Evolutionary conservation across 1,284 basidiomycete genomes (phyloP), one percentile per base, ranked within the genome.

Genomic region (Ceratobasidium sp.): DNA sequence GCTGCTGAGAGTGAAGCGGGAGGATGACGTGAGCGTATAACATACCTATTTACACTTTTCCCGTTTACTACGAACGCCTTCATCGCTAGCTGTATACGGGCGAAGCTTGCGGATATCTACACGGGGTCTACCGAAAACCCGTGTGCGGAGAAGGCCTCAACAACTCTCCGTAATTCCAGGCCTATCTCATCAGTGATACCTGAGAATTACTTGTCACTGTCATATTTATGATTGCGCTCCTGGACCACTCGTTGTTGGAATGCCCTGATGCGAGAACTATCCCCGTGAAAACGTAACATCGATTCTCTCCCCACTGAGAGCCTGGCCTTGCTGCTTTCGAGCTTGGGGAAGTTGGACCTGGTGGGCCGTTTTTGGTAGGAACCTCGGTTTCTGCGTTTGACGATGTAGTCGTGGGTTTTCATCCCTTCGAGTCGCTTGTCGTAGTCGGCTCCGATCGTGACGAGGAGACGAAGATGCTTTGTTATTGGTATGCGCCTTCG

Each of bases 391-490:
- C 98, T 99, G 56, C 98, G 88, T 15, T 99, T 92, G 27, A 91
- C 91, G 78, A 99, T 95, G 79, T 98, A 96, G 22, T 94, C 97
- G 85, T 99, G 98, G 0, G 97, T 98, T 84, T 99, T 97, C 75
- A 95, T 95, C 83, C 99, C 98, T 84, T 99, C 99, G 80, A 99
- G 87, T 76, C 93, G 90, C 84, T 98, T 97, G 83, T 99, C 98
- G 81, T 99, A 99, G 84, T 99, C 98, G 6, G 98, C 98, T 82
- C 99, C 98, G 79, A 99, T 99, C 86, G 99, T 99, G 82, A 99
- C 97, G 53, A 99, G 88, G 8, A 97, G 97, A 1, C 97, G 80
- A 99, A 97, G 75, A 99, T 99, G 82, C 99, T 99, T 84, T 99
- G 97, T 82, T 99, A 99, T 82, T 99, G 97, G 82, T 99, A 99